Evolutionary conservation across 1,284 basidiomycete genomes (phyloP).

Genomic region (Irpex sp.): DNA sequence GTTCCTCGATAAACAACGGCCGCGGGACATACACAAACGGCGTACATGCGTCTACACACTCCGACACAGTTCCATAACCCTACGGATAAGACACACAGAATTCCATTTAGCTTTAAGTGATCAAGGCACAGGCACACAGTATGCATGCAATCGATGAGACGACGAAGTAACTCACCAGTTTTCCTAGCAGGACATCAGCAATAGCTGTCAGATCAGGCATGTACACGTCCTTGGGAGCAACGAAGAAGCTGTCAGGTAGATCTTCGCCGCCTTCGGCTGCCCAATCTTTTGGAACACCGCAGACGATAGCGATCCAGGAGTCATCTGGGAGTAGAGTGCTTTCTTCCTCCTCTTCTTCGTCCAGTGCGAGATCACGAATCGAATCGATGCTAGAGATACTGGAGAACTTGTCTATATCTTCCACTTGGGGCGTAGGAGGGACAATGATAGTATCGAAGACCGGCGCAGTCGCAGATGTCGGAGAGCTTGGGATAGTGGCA

Average conservation of each 20-base stretch:
- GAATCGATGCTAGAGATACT: constrained; percentile 2
- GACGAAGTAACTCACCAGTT: constrained; percentile 45
- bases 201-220: constrained; percentile 78
- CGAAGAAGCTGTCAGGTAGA: constrained; percentile 68
- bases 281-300: constrained; percentile 64
- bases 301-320: constrained; percentile 76
- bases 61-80: constrained; percentile 73
- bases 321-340: constrained; percentile 53
- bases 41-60: constrained; percentile 68
- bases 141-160: not conserved
- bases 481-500: constrained; percentile 28
- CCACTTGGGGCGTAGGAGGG: constrained; percentile 25
- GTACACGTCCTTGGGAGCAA: constrained; percentile 71
- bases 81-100: constrained; percentile 18
- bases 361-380: constrained; percentile 15
- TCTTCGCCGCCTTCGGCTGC: constrained; percentile 39
- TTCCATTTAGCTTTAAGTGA: not conserved
- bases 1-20: constrained; percentile 77
- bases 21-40: constrained; percentile 74
- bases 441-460: constrained; percentile 17
- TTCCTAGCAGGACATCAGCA: constrained; percentile 74
- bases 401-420: constrained; percentile 1
- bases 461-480: constrained; percentile 16
- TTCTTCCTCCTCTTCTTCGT: constrained; percentile 22
- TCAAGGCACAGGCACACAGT: not conserved